These are phyloP conservation scores for Nicotiana sylvestris DNA, from an alignment of 257 asterid genomes.

Conservation along the genomic window DNA sequence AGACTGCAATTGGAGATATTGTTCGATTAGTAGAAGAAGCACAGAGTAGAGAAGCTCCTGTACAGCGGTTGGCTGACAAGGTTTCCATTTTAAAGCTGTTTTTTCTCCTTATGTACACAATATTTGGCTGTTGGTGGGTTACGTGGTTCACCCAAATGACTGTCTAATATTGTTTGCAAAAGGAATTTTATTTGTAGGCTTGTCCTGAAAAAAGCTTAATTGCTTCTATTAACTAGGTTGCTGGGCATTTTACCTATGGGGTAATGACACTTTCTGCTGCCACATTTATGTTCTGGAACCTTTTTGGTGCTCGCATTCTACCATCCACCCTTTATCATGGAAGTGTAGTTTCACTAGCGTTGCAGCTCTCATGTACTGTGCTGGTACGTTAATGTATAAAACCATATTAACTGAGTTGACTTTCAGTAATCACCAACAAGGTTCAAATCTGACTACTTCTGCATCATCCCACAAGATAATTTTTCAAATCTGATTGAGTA, in stretches of 20 bases:
- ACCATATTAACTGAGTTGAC: not conserved
- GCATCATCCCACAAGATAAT: not conserved
- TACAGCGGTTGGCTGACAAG: conserved; percentile 97
- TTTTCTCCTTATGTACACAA: not conserved
- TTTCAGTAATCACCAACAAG: not conserved
- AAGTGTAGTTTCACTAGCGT: conserved; percentile 81
- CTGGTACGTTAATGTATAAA: conserved; percentile 54
- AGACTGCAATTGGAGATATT: conserved; percentile 90
- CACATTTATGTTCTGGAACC: conserved; percentile 93
- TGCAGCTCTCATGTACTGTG: conserved; percentile 98
- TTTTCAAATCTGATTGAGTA: not conserved
- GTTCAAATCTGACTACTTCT: not conserved
- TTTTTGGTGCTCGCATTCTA: conserved; percentile 69
- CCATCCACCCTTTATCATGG: conserved; percentile 91
- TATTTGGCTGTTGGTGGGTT: not conserved
- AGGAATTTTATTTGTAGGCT: not conserved
- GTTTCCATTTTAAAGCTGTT: conserved; percentile 26
- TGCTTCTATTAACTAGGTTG: conserved; percentile 52
- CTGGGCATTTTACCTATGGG: conserved; percentile 95
- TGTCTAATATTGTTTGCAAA: not conserved
- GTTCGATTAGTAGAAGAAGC: conserved; percentile 99
- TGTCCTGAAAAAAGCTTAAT: not conserved
- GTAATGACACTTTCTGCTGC: conserved; percentile 97
- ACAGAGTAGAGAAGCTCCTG: conserved; percentile 97
- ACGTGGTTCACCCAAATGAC: not conserved